Conservation (phyloP, 1,284 basidiomycete species). For the Ceratobasidium sp. region DNA sequence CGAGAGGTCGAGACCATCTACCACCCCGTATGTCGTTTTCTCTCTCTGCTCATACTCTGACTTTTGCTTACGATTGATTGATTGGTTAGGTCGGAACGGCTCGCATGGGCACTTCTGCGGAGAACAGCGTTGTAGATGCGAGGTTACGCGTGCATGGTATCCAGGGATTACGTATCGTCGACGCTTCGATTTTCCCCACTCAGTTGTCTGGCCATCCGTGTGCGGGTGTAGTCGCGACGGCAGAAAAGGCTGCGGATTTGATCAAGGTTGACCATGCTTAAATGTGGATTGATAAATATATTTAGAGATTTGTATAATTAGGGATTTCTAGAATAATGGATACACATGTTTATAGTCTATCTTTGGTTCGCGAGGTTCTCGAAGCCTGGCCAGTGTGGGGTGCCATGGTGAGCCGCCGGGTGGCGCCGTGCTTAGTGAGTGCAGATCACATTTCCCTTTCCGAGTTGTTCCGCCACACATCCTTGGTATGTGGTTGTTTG, state of each 20-base stretch:
- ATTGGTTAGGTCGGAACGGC: conserved; percentile 46
- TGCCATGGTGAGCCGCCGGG: too few species aligned
- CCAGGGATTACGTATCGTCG: conserved; percentile 55
- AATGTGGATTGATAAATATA: background rate
- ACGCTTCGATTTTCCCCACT: conserved; percentile 57
- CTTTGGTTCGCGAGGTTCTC: too few species aligned
- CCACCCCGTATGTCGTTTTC: conserved; percentile 51
- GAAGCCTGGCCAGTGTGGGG: too few species aligned
- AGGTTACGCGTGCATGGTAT: conserved; percentile 58
- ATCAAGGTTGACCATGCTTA: conserved; percentile 12
- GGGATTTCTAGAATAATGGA: too few species aligned
- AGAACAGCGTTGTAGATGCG: conserved; percentile 55
- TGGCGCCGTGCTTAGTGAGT: too few species aligned
- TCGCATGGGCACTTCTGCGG: conserved; percentile 49
- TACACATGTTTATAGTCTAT: too few species aligned
- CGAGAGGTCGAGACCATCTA: conserved; percentile 52
- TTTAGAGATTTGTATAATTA: too few species aligned
- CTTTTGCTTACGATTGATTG: background rate
- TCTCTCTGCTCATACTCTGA: conserved; percentile 18
- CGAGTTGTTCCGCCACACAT: too few species aligned
- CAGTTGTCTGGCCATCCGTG: conserved; percentile 50
- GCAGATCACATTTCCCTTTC: too few species aligned
- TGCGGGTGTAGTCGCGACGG: conserved; percentile 49
- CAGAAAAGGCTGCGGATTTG: conserved; percentile 46
- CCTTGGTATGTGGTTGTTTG: too few species aligned